Base-by-base conservation (phyloP, 2,329 filamentous ascomycete species). In the Aspergillus sp. region DNA sequence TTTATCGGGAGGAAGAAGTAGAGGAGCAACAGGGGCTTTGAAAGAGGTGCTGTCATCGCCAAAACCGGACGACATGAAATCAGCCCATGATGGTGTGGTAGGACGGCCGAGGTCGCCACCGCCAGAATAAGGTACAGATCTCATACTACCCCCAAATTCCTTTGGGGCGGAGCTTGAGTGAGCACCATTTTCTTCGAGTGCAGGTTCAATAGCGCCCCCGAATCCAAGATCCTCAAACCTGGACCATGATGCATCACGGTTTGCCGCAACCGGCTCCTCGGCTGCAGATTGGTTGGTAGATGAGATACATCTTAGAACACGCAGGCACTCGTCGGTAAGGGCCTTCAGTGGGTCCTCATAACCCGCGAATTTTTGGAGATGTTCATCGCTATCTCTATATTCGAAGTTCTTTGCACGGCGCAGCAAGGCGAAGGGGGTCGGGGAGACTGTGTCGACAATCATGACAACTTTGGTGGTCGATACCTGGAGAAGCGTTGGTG, bases 1-100 rank as follows among this genome's bases (percentile, higher is more conserved):
- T 77, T 98, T 95, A 73, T 97, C 93, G 0, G 92, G 92, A 0
- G 93, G 93, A n/a, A 98, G 80, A 25, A 97, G 79, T 48, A 96
- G 77, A 51, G 89, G 89, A 1, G 86, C 79, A 11, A 68, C 63
- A 3, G 84, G 82, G 27, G 82, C 80, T 62, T 82, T 82, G n/a
- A 83, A 78, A n/a, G 82, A 83, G 59, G 88, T 87, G 59, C 88
- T 87, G 59, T 87, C 84, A 64, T 97, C 92, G 21, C 89, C 82
- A 69, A 99, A 99, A 1, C 95, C 95, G 43, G 92, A 91, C 1
- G 92, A 96, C 57, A 99, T 82, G 73, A 99, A 99, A 72, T 99
- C 95, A 3, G 95, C 95, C 95, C 95, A 99, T 0, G 95, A 98
- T 1, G 95, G 95, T 1, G 95, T 99, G 0, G 92, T 98, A 1